Conservation (phyloP, 305 asterid species). For the Salvia sclarea region DNA sequence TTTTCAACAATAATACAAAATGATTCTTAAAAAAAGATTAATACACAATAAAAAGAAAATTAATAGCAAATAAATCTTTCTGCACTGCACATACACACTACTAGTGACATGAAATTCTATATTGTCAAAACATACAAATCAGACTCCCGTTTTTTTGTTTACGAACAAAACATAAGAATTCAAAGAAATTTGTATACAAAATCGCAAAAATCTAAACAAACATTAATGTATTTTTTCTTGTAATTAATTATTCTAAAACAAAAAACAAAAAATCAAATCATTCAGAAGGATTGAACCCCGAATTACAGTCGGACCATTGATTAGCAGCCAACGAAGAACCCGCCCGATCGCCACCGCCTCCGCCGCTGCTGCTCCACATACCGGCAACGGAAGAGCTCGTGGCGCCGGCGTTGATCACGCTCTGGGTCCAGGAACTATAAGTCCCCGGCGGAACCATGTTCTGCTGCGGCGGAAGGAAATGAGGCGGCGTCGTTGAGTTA, state of each 20-base stretch:
- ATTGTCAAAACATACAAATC: background rate
- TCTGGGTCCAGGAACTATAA: slow-evolving; percentile 34
- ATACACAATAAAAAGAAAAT: background rate
- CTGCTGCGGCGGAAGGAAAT: slow-evolving; percentile 18
- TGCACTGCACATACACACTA: background rate
- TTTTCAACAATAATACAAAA: no score
- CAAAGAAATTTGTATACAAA: background rate
- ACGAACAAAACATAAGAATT: background rate
- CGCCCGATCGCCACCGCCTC: slow-evolving; percentile 21
- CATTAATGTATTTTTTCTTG: background rate
- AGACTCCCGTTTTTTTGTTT: background rate
- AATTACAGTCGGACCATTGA: slow-evolving; percentile 31
- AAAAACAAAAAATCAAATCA: slow-evolving; percentile 1
- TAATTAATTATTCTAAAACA: background rate
- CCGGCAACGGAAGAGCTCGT: slow-evolving; percentile 24
- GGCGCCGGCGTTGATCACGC: slow-evolving; percentile 19
- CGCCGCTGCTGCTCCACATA: slow-evolving; percentile 22
- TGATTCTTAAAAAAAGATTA: no score
- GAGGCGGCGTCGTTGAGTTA: slow-evolving; percentile 21
- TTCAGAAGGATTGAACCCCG: slow-evolving; percentile 31
- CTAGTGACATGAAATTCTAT: slow-evolving; percentile 16
- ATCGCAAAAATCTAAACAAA: background rate
- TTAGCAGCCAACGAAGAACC: slow-evolving; percentile 34
- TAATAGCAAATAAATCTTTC: background rate
- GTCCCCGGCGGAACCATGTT: slow-evolving; percentile 28